Evolutionary conservation across 805 yeast genomes (phyloP), one percentile per base, ranked within the genome.

Genomic region (Monosporozyma servazzii): DNA sequence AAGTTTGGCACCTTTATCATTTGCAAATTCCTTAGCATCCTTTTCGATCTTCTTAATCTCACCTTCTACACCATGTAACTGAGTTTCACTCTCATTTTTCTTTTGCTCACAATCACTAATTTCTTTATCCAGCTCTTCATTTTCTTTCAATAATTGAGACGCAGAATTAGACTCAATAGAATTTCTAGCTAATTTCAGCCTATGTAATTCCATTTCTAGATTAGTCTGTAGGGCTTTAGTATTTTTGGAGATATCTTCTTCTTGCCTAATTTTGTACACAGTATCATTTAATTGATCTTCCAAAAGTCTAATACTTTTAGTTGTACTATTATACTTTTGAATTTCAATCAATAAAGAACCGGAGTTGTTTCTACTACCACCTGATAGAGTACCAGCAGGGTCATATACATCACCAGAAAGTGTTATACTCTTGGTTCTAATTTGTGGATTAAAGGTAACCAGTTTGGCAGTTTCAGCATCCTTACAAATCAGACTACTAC

Each of bases 361-460:
- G 15, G 78, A 71, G 47, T 73, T 72, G 55, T 75, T 81, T 58
- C 91, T 76, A 20, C 95, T 82, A n/a, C 98, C 98, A 47, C 99
- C 99, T 1, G 96, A 86, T 27, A 93, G 72, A 7, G 96, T 87
- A 15, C 99, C 99, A 57, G 85, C 88, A 0, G 99, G 99, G 64
- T 93, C 99, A 68, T 90, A 93, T 10, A 84, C 78, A 66, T 93
- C 99, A 48, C 99, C 99, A 50, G 89, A 90, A 33, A 86, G 66
- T 0, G 99, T 93, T 15, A 95, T 88, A 30, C 95, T 83, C 60
- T 89, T 81, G 0, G 90, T 75, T 55, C 88, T 76, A 15, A 91
- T 81, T 50, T 80, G 77, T 0, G 91, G 93, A 64, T 90, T 82
- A 65, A 89, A 88, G 0, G 97, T 88, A n/a, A 93, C 85, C 47